Percentiles rank a stretch among this genome's conserved stretches.
phyloP scores from a whole-genome alignment of 306 rosid species.

The Castanospermum australe region DNA sequence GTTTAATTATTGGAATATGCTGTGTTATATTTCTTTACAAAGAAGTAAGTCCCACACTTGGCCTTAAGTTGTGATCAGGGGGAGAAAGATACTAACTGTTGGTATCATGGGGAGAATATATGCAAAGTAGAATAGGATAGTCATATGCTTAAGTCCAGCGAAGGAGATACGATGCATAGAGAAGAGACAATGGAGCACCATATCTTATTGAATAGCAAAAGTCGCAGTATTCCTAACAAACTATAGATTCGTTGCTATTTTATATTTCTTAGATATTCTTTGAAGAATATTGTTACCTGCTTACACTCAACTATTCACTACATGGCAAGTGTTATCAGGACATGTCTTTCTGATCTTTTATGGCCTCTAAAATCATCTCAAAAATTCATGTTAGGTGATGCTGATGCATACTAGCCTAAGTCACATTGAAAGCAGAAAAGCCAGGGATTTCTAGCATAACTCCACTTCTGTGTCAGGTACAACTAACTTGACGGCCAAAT shows the following conservation, averaged over 20 bases:
- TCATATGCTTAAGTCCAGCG: constrained; percentile 13
- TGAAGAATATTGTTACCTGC: background rate
- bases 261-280: background rate
- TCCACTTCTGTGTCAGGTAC: background rate
- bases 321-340: background rate
- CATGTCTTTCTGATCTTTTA: background rate
- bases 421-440: background rate
- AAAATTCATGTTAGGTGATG: background rate
- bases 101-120: constrained; percentile 39
- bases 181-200: constrained; percentile 13
- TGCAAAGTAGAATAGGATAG: constrained; percentile 37
- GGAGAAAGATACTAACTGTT: constrained; percentile 11
- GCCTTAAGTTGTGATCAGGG: constrained; percentile 20
- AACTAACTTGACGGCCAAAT: constrained; percentile 41
- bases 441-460: background rate
- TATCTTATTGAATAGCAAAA: constrained; percentile 5
- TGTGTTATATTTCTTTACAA: background rate
- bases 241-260: constrained; percentile 11
- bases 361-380: too few relatives aligned
- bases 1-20: background rate
- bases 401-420: background rate
- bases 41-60: background rate
- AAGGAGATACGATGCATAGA: background rate
- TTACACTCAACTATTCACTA: background rate
- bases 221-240: constrained; percentile 17